These are phyloP conservation scores for Haplosporangium sp. DNA, from an alignment of 371 early-diverging fungal genomes.

Conservation along the genomic window DNA sequence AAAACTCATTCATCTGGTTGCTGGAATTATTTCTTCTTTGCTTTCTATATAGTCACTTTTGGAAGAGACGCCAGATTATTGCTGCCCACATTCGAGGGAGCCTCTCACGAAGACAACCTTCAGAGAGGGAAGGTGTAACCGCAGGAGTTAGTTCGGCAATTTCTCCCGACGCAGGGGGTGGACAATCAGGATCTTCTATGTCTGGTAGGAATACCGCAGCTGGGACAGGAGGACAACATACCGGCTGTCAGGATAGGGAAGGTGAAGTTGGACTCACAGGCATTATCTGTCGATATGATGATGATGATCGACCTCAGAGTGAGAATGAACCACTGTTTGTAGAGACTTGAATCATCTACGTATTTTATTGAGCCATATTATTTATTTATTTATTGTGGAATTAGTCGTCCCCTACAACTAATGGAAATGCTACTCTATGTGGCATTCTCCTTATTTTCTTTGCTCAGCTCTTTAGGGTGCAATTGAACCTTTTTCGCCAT, in stretches of 20 bases:
- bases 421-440: neutral
- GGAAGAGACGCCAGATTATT: conserved; percentile 53
- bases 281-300: conserved; percentile 48
- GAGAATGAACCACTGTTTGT: no score
- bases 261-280: conserved; percentile 52
- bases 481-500: conserved; percentile 53
- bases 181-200: conserved; percentile 11
- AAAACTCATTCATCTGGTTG: neutral
- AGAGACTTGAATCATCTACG: neutral
- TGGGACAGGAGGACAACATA: no score
- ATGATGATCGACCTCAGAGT: conserved; percentile 8
- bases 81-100: conserved; percentile 34
- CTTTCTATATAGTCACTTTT: conserved; percentile 38
- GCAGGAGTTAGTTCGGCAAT: conserved; percentile 42
- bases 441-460: conserved; percentile 25
- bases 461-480: conserved; percentile 39
- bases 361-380: neutral
- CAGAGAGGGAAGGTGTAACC: neutral
- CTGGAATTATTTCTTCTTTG: conserved; percentile 1
- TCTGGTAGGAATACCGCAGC: conserved; percentile 17
- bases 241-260: conserved; percentile 35
- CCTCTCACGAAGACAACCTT: conserved; percentile 22
- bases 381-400: no score
- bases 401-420: no score
- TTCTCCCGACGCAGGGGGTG: conserved; percentile 19